These are phyloP conservation scores for Euphorbia schlechtendalii DNA, from an alignment of 441 rosid genomes.

Conservation along the genomic window DNA sequence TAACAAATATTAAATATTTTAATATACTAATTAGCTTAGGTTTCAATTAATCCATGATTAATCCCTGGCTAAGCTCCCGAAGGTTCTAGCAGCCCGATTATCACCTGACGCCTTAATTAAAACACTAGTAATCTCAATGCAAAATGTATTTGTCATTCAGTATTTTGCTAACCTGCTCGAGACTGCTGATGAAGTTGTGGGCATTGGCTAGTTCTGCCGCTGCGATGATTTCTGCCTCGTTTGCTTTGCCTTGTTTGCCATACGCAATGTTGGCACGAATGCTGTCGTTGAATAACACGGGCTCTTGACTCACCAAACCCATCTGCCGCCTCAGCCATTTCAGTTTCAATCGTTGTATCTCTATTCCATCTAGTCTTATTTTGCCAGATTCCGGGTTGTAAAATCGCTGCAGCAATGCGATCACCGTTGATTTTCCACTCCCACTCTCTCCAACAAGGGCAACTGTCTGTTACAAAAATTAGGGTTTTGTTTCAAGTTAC, in stretches of 20 bases:
- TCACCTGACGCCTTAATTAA: too few species aligned
- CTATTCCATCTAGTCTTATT: conserved; percentile 53
- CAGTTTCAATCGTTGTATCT: conserved; percentile 41
- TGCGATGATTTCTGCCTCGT: conserved; percentile 47
- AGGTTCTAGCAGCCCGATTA: too few species aligned
- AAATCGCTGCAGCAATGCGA: conserved; percentile 58
- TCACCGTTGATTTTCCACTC: conserved; percentile 64
- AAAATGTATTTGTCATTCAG: too few species aligned
- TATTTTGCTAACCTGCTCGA: conserved; percentile 36
- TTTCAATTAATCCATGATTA: too few species aligned
- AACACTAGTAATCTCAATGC: too few species aligned
- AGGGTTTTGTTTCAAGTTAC: not conserved
- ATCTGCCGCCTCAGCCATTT: conserved; percentile 68
- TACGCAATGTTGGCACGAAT: conserved; percentile 61
- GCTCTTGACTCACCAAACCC: conserved; percentile 66
- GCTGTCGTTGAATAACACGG: conserved; percentile 60
- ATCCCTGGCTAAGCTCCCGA: too few species aligned
- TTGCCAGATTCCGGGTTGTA: conserved; percentile 60
- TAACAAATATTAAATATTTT: too few species aligned
- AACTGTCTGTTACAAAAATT: conserved; percentile 36
- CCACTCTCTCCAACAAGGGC: conserved; percentile 88
- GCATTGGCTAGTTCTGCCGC: conserved; percentile 63
- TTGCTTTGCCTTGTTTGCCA: conserved; percentile 50
- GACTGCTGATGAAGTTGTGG: conserved; percentile 56
- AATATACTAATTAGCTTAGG: too few species aligned